These are phyloP conservation scores for Candida succiphila DNA, from an alignment of 805 yeast species.

Conservation along the genomic window DNA sequence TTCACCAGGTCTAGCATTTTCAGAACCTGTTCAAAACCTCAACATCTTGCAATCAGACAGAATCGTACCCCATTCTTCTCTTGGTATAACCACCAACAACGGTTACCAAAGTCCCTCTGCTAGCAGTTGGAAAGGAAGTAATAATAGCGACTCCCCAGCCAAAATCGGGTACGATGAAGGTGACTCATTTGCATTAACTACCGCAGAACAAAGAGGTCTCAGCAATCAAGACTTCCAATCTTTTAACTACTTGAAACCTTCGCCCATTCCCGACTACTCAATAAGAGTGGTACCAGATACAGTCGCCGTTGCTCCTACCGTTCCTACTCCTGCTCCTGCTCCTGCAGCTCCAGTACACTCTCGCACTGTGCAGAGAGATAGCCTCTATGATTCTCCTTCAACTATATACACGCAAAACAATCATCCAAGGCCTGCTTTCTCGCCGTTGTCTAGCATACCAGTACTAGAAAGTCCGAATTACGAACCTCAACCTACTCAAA, in stretches of 20 bases:
- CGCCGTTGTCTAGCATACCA: neutral
- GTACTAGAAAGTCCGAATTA: neutral
- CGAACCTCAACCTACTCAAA: neutral
- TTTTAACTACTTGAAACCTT: slow-evolving; percentile 5
- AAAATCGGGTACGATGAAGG: slow-evolving; percentile 20
- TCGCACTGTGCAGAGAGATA: too few relatives aligned
- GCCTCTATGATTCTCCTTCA: slow-evolving; percentile 1
- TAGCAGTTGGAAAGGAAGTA: neutral
- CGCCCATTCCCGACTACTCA: neutral
- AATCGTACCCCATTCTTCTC: slow-evolving; percentile 3
- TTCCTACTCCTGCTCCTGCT: neutral
- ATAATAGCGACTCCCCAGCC: slow-evolving; percentile 1
- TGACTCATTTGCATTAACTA: slow-evolving; percentile 7
- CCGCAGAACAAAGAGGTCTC: neutral
- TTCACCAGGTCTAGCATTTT: slow-evolving; percentile 19
- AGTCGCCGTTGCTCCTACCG: neutral
- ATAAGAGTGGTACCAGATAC: slow-evolving; percentile 1
- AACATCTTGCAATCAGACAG: slow-evolving; percentile 8
- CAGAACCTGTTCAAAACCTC: slow-evolving; percentile 16
- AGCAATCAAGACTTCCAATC: neutral
- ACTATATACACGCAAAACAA: neutral
- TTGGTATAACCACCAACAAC: neutral
- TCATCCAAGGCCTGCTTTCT: neutral
- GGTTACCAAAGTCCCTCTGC: neutral
- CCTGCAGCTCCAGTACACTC: neutral